Base-by-base conservation (phyloP, 352 stramenopile species). In the Phytophthora gonapodyides region DNA sequence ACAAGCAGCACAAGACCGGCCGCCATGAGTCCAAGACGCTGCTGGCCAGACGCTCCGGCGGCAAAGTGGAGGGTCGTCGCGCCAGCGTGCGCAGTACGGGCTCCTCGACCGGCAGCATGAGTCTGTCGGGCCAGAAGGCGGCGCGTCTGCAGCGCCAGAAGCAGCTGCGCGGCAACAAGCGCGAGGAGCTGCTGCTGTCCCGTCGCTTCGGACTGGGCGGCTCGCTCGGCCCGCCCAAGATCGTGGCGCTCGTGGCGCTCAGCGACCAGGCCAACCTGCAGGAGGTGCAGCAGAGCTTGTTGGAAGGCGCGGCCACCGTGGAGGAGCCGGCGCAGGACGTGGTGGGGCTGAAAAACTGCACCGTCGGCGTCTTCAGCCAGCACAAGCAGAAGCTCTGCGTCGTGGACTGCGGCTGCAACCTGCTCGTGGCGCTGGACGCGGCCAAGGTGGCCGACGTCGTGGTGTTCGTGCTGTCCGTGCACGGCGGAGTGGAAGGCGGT, bases 1-100 rank as follows among this genome's bases (percentile, higher is more conserved):
- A 97, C 77, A 96, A 96, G 73, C 94, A 96, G 77, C 90, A 97
- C 78, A 97, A 97, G 75, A 82, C 69, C 15, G 87, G 87, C 0
- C 78, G 78, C 19, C 84, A 96, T 80, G 87, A 86, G 40, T 84
- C 86, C 65, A 97, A 97, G 80, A 85, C 79, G 37, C 55, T 82
- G 67, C 59, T 91, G 43, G 64, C 75, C 54, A 87, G 88, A 59
- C 75, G 79, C 37, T 75, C 69, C 8, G 86, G 86, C 54, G 86
- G 86, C 52, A 95, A 93, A 62, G 72, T 95, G 38, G 84, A 95
- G 53, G 67, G 69, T 36, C 73, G 76, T 9, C 71, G 69, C 19
- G 54, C 46, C 16, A 80, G 76, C 46, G 70, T 78, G 35, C 73
- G 72, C 62, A 80, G 67, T 55, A 69, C 64, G 40, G 80, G 67